phyloP scores from a whole-genome alignment of 306 rosid genomes.

The Acacia acuminata region DNA sequence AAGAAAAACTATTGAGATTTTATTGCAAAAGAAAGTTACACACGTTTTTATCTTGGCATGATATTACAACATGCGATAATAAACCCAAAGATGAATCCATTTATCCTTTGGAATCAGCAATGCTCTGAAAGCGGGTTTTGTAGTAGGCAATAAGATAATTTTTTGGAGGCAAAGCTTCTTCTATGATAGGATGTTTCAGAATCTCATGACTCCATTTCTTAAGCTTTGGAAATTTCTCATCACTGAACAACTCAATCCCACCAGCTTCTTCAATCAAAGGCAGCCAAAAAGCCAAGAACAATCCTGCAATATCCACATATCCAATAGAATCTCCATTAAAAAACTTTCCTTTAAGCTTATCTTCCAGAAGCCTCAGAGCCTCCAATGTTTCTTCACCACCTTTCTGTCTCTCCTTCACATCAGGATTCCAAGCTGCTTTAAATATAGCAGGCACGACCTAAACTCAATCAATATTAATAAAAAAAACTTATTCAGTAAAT shows the following conservation, averaged over 20 bases:
- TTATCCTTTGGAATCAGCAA: background rate
- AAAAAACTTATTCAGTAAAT: background rate
- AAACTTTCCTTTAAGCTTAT: constrained; percentile 42
- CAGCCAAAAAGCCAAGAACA: constrained; percentile 51
- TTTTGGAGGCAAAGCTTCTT: constrained; percentile 38
- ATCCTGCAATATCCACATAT: constrained; percentile 53
- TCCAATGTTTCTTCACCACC: constrained; percentile 36
- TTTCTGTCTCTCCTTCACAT: constrained; percentile 33
- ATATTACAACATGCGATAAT: background rate
- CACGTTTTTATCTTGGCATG: background rate
- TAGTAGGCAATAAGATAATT: constrained; percentile 30
- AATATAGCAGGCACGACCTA: constrained; percentile 14
- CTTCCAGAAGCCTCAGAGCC: constrained; percentile 34
- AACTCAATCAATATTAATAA: background rate
- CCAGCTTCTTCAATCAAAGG: constrained; percentile 44
- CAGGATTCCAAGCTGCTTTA: constrained; percentile 26
- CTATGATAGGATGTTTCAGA: constrained; percentile 34
- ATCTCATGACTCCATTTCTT: constrained; percentile 49
- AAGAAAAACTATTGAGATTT: background rate
- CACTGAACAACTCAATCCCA: constrained; percentile 36
- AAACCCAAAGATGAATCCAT: background rate
- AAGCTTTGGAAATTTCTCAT: constrained; percentile 45
- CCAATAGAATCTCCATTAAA: constrained; percentile 42
- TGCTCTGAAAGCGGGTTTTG: constrained; percentile 9
- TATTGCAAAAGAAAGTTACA: background rate